These are phyloP conservation scores for Colletotrichum salicis DNA, from an alignment of 2,329 filamentous ascomycete genomes.

Conservation along the genomic window DNA sequence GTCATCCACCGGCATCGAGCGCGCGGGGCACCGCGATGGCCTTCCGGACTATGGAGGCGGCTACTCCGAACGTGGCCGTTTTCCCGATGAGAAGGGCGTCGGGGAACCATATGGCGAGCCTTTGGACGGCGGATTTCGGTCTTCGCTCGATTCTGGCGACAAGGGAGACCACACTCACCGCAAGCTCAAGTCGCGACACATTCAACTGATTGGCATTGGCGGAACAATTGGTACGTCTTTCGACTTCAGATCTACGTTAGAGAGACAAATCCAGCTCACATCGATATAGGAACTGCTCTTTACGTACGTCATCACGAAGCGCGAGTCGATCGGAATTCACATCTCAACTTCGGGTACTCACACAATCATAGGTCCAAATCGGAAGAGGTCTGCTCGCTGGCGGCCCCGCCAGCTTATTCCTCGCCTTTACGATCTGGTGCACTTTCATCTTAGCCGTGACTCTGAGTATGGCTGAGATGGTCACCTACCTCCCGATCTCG, in stretches of 20 bases:
- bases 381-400: conserved; percentile 67
- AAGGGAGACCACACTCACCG: conserved; percentile 58
- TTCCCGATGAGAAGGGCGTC: conserved; percentile 25
- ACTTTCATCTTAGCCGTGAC: conserved; percentile 70
- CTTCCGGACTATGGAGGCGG: conserved; percentile 16
- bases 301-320: conserved; percentile 22
- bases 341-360: conserved; percentile 6
- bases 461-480: conserved; percentile 77
- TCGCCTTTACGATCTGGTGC: conserved; percentile 72
- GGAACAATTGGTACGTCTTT: conserved; percentile 73
- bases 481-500: conserved; percentile 79
- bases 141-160: conserved; percentile 23
- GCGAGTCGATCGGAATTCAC: background rate
- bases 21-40: conserved; percentile 22
- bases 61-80: conserved; percentile 8
- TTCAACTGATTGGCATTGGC: conserved; percentile 71
- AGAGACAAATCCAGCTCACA: background rate
- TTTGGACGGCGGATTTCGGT: conserved; percentile 22
- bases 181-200: conserved; percentile 65
- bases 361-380: conserved; percentile 58
- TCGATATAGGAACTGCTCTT: conserved; percentile 25
- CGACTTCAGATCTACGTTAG: conserved; percentile 47
- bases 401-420: conserved; percentile 67
- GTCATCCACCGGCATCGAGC: conserved; percentile 39
- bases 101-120: conserved; percentile 23